Percentiles rank a stretch among this genome's conserved stretches.
phyloP scores from a whole-genome alignment of 805 yeast species.

The Kodamaea leandrae region DNA sequence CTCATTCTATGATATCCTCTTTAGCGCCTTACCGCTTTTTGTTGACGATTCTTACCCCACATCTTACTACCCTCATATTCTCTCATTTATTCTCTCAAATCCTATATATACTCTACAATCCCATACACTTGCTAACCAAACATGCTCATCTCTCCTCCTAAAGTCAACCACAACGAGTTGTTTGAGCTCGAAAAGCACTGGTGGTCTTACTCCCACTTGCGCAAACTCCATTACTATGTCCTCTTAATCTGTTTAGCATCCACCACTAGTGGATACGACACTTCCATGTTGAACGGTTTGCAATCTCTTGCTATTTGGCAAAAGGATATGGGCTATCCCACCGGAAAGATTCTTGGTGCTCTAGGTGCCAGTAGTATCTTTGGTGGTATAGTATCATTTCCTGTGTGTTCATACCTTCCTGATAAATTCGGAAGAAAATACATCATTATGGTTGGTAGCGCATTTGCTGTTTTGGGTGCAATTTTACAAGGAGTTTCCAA shows the following conservation, averaged over 20 bases:
- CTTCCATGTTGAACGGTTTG: constrained; percentile 46
- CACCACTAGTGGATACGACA: constrained; percentile 36
- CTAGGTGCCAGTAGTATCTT: constrained; percentile 23
- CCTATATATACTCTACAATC: too few species aligned
- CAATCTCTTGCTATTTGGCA: constrained; percentile 45
- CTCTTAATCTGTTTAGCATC: constrained; percentile 45
- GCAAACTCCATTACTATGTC: constrained; percentile 35
- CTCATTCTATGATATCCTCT: too few species aligned
- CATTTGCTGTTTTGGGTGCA: constrained; percentile 29
- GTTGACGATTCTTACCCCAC: too few species aligned
- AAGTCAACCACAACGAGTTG: too few species aligned
- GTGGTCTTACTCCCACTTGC: constrained; percentile 37
- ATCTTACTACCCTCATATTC: too few species aligned
- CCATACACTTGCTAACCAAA: too few species aligned
- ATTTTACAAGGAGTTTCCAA: constrained; percentile 36
- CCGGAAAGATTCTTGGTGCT: constrained; percentile 21
- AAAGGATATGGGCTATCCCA: constrained; percentile 27
- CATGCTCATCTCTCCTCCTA: too few species aligned
- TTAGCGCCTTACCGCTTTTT: too few species aligned
- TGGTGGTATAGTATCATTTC: constrained; percentile 36
- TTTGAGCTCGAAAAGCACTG: constrained; percentile 21
- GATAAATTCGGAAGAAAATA: constrained; percentile 44
- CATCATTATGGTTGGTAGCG: constrained; percentile 23
- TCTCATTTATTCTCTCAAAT: too few species aligned
- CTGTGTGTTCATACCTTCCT: constrained; percentile 25